Evolutionary conservation across 2,329 filamentous ascomycete species (phyloP).

Genomic region (Epichloe aotearoae): DNA sequence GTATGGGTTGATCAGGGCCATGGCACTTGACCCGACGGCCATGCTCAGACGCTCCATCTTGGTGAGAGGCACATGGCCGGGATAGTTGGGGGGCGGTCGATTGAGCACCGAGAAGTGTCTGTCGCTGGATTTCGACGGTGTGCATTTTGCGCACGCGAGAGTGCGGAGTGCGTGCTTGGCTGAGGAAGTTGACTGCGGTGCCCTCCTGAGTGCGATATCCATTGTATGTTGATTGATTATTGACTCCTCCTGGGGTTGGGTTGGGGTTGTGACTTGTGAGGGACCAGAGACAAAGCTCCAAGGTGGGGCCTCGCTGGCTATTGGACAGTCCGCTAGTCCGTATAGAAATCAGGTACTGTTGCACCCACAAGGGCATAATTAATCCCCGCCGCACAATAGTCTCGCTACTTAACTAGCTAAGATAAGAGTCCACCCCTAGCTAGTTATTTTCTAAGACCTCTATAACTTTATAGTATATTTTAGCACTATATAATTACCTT

Average conservation of each 20-base stretch:
- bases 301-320: background rate
- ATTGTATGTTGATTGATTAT: conserved; percentile 6
- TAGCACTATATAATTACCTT: too few relatives aligned
- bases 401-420: too few relatives aligned
- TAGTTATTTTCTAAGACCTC: too few relatives aligned
- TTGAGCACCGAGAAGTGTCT: conserved; percentile 64
- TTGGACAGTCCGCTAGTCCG: too few relatives aligned
- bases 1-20: conserved; percentile 59
- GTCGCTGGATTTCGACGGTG: conserved; percentile 1
- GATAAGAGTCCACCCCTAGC: too few relatives aligned
- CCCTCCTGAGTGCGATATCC: conserved; percentile 13
- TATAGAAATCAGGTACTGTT: too few relatives aligned
- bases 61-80: conserved; percentile 83
- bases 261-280: background rate
- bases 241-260: background rate
- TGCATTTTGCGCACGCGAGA: background rate
- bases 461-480: too few relatives aligned
- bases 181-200: conserved; percentile 9
- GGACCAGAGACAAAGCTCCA: background rate
- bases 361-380: too few relatives aligned
- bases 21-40: conserved; percentile 48
- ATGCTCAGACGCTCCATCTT: conserved; percentile 61
- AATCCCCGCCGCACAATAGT: too few relatives aligned
- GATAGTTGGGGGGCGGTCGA: conserved; percentile 81
- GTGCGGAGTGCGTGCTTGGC: conserved; percentile 9